Evolutionary conservation across 1,284 basidiomycete species (phyloP), one percentile per base, ranked within the genome.

Genomic region (Boletus mariae): DNA sequence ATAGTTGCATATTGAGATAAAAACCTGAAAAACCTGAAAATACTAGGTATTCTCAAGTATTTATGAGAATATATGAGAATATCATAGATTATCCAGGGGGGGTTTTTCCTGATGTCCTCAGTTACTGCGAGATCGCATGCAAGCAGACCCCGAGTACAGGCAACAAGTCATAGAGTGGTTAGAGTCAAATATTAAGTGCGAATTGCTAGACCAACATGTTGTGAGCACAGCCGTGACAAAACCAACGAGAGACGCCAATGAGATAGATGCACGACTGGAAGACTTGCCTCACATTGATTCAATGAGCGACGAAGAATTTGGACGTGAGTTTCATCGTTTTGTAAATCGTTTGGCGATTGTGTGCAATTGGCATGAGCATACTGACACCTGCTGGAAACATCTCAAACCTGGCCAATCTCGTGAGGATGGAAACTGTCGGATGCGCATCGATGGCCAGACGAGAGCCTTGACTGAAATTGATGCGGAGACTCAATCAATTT

Each of bases 91-190:
- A 17, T 17, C 17, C 17, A 17, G 17, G 17, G 17, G 17, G 17
- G 17, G 17, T 17, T 17, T 17, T 17, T 17, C 17, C 17, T 17
- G 17, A 17, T 17, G 17, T 17, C 32, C 23, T 1, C 34, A 47
- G 8, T 1, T 5, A 0, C 5, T 47, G 1, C 2, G 45, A 0
- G 34, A 47, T n/a, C 6, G 13, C 2, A 37, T 47, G 45, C 12
- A 4, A 1, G 6, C 6, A 0, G 2, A 12, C 2, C 2, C 10
- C 1, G n/a, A 11, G 3, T 45, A 32, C 7, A 4, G 11, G 0
- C 4, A 23, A 2, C 0, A 12, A 4, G 10, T 45, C 4, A 35
- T 46, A 13, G 3, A 4, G 0, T 46, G 45, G 45, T 1, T 34
- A 5, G 32, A 46, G 13, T 12, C 7, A 2, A 45, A 32, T 3